Evolutionary conservation across 345 rosid species (phyloP).

Genomic region (Pseudoturritis turrita): DNA sequence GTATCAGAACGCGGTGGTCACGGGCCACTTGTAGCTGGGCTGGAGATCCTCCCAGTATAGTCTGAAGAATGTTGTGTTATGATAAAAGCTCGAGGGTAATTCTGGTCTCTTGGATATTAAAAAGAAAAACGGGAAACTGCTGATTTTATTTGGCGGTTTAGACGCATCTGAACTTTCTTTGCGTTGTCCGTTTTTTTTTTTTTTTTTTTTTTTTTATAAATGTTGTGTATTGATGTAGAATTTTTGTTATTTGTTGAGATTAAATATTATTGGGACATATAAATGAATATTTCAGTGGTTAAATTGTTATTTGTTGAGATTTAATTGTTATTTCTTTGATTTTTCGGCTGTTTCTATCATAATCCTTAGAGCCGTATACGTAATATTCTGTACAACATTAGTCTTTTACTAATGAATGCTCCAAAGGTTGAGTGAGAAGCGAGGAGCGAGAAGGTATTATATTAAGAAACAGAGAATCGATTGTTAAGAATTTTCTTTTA

Average conservation of each 20-base stretch:
- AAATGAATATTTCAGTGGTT: slow-evolving; percentile 35
- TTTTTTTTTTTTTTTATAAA: background rate
- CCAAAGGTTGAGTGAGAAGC: too few relatives aligned
- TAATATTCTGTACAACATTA: too few relatives aligned
- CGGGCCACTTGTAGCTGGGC: slow-evolving; percentile 89
- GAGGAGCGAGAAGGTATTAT: too few relatives aligned
- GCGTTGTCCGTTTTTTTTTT: slow-evolving; percentile 19
- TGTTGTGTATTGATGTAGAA: slow-evolving; percentile 29
- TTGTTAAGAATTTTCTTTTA: too few relatives aligned
- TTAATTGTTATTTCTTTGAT: too few relatives aligned
- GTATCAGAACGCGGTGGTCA: slow-evolving; percentile 91
- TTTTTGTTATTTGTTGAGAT: slow-evolving; percentile 19
- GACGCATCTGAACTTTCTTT: slow-evolving; percentile 23
- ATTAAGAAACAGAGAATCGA: too few relatives aligned
- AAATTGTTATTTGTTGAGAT: background rate
- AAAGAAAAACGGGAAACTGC: slow-evolving; percentile 10
- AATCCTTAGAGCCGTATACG: too few relatives aligned
- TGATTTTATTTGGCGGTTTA: slow-evolving; percentile 15
- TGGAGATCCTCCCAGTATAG: slow-evolving; percentile 98
- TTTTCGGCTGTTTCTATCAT: too few relatives aligned
- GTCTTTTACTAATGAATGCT: too few relatives aligned
- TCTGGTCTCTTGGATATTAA: background rate
- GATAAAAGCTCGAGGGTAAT: slow-evolving; percentile 8
- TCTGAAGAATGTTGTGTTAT: slow-evolving; percentile 42
- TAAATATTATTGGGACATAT: slow-evolving; percentile 12